Percentiles rank a stretch among this genome's conserved stretches.
phyloP scores from a whole-genome alignment of 108 stramenopile genomes.

The Nitzschia palea region DNA sequence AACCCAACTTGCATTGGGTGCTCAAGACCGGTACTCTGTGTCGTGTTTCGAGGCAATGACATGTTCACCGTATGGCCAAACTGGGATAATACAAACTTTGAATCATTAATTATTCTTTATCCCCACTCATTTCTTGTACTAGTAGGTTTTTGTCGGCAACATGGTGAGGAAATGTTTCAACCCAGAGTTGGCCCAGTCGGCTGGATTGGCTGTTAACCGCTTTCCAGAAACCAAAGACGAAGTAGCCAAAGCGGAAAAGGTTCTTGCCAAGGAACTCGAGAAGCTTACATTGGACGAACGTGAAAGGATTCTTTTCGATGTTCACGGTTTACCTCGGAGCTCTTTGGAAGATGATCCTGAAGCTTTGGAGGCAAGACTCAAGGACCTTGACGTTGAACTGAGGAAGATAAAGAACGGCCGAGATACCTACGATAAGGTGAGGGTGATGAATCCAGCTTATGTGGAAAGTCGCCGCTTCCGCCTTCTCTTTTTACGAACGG shows the following conservation, averaged over 20 bases:
- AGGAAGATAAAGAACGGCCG: neutral
- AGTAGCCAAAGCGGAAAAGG: neutral
- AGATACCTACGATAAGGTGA: neutral
- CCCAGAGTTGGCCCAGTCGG: neutral
- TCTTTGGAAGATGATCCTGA: slow-evolving; percentile 1
- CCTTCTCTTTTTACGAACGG: slow-evolving; percentile 35
- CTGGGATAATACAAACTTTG: neutral
- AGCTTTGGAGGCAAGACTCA: neutral
- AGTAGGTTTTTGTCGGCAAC: neutral
- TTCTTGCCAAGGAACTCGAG: slow-evolving; percentile 11
- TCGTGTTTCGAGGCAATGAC: neutral
- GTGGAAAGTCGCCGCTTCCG: slow-evolving; percentile 14
- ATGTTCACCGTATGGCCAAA: neutral
- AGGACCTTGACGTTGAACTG: slow-evolving; percentile 1
- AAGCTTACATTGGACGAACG: slow-evolving; percentile 10
- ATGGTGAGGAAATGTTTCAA: slow-evolving; percentile 1
- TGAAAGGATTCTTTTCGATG: neutral
- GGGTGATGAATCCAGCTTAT: neutral
- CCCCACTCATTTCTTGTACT: neutral
- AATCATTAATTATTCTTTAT: neutral
- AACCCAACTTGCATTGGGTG: neutral
- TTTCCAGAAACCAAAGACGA: neutral
- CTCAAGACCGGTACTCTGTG: neutral
- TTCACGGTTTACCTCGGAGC: slow-evolving; percentile 1
- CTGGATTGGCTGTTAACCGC: neutral